Base-by-base conservation (phyloP, 306 rosid genomes). In the Benincasa hispida region DNA sequence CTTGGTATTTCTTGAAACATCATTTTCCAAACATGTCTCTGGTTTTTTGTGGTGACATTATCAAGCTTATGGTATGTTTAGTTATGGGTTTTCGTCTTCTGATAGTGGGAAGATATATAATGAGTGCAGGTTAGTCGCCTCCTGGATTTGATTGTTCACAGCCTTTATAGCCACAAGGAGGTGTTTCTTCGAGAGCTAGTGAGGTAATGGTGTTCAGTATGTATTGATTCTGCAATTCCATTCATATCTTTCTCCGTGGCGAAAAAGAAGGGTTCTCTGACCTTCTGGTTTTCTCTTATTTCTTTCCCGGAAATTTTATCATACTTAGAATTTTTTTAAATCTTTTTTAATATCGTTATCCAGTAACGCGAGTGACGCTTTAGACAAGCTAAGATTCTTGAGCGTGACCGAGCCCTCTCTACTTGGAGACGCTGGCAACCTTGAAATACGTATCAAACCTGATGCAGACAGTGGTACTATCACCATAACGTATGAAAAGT, bases 321-420 rank as follows among this genome's bases (percentile, higher is more conserved):
- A n/a, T n/a, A n/a, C n/a, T n/a, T n/a, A n/a, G n/a, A n/a, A n/a
- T n/a, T n/a, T n/a, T n/a, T n/a, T n/a, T n/a, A n/a, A n/a, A n/a
- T n/a, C n/a, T n/a, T 1, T 68, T 27, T 14, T 5, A 68, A 51
- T n/a, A n/a, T 37, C 8, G 21, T 28, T 59, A 50, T 76, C 59
- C 80, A 91, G 98, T 83, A 93, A 93, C 78, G 98, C 98, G 34
- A 93, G 98, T 83, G 98, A 93, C 84, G 98, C 97, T 57, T 83
- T 95, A 82, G 99, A 95, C 93, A 95, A 95, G 85, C 78, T 95
- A 83, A 88, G 99, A 73, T 95, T 95, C 87, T 86, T 90, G 82
- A 95, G 99, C 62, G 98, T 95, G 84, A 95, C 98, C 0, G 99
- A 95, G 75, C 96, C 99, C 34, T 83, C 98, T 69, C 81, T 95